phyloP scores from a whole-genome alignment of 176 grass and related monocot species.

The Urochloa ruziziensis region DNA sequence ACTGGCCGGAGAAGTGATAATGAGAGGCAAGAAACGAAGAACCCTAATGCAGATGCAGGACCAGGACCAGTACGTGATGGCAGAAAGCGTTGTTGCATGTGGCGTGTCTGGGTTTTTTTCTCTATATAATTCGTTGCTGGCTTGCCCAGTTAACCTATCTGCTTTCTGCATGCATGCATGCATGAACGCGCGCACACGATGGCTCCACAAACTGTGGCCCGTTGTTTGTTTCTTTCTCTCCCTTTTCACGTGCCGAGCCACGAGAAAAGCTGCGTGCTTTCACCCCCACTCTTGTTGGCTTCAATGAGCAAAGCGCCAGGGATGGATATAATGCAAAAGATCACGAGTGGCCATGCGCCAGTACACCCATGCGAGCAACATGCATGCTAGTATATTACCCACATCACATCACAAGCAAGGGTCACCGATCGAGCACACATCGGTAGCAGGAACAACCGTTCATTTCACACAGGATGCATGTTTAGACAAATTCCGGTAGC shows the following conservation, averaged over 20 bases:
- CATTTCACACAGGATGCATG: no score
- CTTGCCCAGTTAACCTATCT: not conserved
- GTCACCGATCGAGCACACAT: not conserved
- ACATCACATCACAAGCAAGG: no score
- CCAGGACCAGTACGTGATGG: constrained; percentile 1
- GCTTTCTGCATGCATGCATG: not conserved
- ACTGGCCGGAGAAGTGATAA: not conserved
- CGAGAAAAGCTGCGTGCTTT: constrained; percentile 1
- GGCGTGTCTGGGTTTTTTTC: not conserved
- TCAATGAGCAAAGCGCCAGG: not conserved
- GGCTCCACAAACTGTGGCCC: not conserved
- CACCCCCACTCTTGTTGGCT: not conserved
- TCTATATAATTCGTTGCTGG: not conserved
- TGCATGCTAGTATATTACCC: not conserved
- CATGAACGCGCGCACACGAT: not conserved
- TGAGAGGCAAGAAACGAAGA: not conserved
- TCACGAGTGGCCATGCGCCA: not conserved
- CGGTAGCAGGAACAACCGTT: not conserved
- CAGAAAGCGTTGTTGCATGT: not conserved
- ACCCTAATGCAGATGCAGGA: not conserved
- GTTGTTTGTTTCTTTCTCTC: not conserved
- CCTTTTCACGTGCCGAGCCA: constrained; percentile 5
- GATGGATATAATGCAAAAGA: not conserved
- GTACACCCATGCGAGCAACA: not conserved
- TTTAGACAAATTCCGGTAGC: not conserved